phyloP scores from a whole-genome alignment of 1,284 basidiomycete species.

The Malassezia obtusa region DNA sequence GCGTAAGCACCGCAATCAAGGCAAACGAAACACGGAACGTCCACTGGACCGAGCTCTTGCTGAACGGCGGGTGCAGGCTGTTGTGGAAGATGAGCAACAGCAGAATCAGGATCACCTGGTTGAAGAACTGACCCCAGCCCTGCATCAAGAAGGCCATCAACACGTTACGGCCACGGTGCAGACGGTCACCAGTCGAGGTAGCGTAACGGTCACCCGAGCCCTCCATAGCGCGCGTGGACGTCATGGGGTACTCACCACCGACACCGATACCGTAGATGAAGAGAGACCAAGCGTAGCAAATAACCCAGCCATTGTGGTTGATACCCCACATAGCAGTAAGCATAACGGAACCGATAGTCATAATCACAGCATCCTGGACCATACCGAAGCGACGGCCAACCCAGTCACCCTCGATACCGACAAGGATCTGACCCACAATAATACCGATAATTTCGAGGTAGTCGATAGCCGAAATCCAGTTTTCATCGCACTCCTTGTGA shows the following conservation, averaged over 20 bases:
- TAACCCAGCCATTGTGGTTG: constrained; percentile 54
- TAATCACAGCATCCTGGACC: constrained; percentile 49
- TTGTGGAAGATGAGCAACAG: constrained; percentile 53
- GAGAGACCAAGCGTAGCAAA: constrained; percentile 52
- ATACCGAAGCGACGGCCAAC: constrained; percentile 54
- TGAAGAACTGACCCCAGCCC: constrained; percentile 54
- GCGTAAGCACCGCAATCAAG: constrained; percentile 52
- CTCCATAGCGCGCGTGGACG: constrained; percentile 54
- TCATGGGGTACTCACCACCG: constrained; percentile 56
- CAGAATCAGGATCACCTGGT: constrained; percentile 53
- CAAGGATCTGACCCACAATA: constrained; percentile 54
- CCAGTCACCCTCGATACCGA: constrained; percentile 56
- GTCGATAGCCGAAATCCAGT: constrained; percentile 51
- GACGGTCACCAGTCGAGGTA: constrained; percentile 52
- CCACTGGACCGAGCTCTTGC: constrained; percentile 52
- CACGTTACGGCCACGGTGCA: constrained; percentile 55
- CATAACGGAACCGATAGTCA: constrained; percentile 53
- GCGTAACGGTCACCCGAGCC: constrained; percentile 48
- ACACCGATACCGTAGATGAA: constrained; percentile 53
- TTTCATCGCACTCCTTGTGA: constrained; percentile 51
- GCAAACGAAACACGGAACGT: constrained; percentile 55
- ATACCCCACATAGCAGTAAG: constrained; percentile 55
- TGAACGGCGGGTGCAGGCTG: constrained; percentile 49
- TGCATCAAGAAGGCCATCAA: constrained; percentile 55
- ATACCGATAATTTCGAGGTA: constrained; percentile 54